Percentiles rank a stretch among this genome's conserved stretches.
Conservation (phyloP, 108 stramenopile genomes). For the Pseudonitzschia delicatissima region DNA sequence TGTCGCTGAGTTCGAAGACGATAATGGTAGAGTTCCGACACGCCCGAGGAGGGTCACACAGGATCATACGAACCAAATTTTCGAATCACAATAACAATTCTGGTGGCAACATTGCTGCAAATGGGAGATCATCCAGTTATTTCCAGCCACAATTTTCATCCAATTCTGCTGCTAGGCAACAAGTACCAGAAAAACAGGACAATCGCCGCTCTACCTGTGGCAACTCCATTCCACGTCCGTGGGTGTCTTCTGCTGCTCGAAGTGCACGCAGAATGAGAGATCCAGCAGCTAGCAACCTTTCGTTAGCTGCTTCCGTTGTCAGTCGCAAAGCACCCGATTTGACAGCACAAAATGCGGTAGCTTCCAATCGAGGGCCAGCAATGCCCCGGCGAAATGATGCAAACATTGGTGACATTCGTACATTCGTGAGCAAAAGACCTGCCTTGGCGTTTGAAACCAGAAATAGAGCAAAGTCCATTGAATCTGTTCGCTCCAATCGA, state of each 20-base stretch:
- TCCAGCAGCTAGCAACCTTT: slow-evolving; percentile 23
- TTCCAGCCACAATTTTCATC: too few relatives aligned
- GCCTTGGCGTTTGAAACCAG: neutral
- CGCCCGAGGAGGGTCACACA: slow-evolving; percentile 13
- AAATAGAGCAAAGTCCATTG: neutral
- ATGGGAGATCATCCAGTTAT: neutral
- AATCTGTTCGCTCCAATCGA: slow-evolving; percentile 3
- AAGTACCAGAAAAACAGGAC: neutral
- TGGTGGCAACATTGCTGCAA: neutral
- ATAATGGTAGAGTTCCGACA: neutral
- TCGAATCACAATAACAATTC: neutral
- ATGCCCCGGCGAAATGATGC: neutral
- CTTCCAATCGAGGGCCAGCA: too few relatives aligned
- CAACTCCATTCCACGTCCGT: neutral
- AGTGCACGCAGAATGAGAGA: slow-evolving; percentile 16
- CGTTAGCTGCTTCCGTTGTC: slow-evolving; percentile 9
- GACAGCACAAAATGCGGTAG: neutral
- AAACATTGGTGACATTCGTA: slow-evolving; percentile 5
- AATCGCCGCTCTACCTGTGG: neutral
- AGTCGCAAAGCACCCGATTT: neutral
- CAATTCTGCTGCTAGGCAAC: neutral
- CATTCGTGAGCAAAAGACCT: neutral
- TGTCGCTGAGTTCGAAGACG: slow-evolving; percentile 3
- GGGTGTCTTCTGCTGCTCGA: neutral
- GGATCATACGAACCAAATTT: slow-evolving; percentile 11